Percentiles rank a stretch among this genome's conserved stretches.
Evolutionary conservation across 129 eudicot genomes (phyloP).

Genomic region (Ambrosia artemisiifolia): DNA sequence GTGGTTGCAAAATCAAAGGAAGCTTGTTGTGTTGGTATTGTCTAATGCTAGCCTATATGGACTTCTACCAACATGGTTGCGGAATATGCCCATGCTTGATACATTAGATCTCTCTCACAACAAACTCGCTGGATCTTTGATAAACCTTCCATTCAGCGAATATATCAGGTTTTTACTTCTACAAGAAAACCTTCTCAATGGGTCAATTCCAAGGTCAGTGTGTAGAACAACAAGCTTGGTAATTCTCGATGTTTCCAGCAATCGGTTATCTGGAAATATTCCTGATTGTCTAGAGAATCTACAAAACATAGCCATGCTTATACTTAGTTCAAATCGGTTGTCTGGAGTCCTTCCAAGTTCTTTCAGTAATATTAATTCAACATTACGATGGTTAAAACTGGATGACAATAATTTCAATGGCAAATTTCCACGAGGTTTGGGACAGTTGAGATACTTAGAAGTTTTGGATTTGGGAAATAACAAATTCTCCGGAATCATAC

Average conservation of each 20-base stretch:
- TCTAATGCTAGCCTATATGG: slow-evolving; percentile 22
- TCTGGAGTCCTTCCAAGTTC: slow-evolving; percentile 6
- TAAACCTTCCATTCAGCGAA: neutral
- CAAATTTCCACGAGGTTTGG: neutral
- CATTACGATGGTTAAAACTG: neutral
- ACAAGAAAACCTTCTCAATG: neutral
- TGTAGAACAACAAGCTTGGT: neutral
- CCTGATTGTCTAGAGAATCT: neutral
- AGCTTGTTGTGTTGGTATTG: neutral
- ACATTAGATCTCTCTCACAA: slow-evolving; percentile 4
- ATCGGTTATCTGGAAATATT: neutral
- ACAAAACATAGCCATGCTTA: neutral
- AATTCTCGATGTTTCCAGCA: neutral
- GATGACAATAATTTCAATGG: neutral
- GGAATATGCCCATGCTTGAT: neutral
- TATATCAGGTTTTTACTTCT: neutral
- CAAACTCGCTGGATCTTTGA: slow-evolving; percentile 11
- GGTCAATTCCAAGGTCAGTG: neutral
- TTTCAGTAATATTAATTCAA: neutral
- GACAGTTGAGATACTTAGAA: neutral
- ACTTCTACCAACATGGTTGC: slow-evolving; percentile 22
- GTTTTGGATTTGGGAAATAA: neutral
- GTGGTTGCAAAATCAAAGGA: neutral
- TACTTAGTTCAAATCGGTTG: neutral
- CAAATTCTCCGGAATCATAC: neutral